Conservation (phyloP, 805 yeast genomes). For the Yarrowia sp. region DNA sequence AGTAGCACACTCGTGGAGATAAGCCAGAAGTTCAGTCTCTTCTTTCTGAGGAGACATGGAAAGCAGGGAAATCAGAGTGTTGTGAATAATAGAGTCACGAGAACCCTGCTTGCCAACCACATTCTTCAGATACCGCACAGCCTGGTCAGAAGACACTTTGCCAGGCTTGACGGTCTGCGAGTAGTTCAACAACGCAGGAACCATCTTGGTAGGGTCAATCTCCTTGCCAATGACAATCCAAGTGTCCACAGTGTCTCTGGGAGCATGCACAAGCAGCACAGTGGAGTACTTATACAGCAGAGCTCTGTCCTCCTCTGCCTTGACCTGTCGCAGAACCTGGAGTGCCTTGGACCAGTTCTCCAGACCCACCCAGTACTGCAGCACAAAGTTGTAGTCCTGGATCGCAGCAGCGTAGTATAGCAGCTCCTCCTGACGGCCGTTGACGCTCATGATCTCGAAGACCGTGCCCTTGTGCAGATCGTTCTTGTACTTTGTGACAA, state of each 20-base stretch:
- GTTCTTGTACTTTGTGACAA: constrained; percentile 50
- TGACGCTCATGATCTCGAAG: constrained; percentile 66
- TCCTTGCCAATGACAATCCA: constrained; percentile 59
- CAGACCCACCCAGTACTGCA: constrained; percentile 63
- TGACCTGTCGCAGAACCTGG: constrained; percentile 47
- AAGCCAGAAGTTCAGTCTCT: constrained; percentile 51
- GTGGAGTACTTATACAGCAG: constrained; percentile 67
- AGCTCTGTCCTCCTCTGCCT: constrained; percentile 47
- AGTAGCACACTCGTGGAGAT: constrained; percentile 46
- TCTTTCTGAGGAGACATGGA: constrained; percentile 48
- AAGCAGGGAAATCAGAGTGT: constrained; percentile 66
- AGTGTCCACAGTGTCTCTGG: constrained; percentile 66
- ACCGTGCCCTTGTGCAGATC: constrained; percentile 63
- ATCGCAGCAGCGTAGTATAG: constrained; percentile 65
- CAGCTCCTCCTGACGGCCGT: constrained; percentile 63
- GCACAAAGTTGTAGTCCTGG: constrained; percentile 65
- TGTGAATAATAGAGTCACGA: constrained; percentile 56
- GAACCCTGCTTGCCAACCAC: constrained; percentile 49
- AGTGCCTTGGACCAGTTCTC: constrained; percentile 76
- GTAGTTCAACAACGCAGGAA: constrained; percentile 75
- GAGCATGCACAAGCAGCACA: constrained; percentile 62
- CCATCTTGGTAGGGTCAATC: constrained; percentile 45
- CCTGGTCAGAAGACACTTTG: constrained; percentile 54
- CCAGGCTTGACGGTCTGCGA: constrained; percentile 11
- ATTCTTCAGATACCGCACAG: constrained; percentile 58